phyloP scores from a whole-genome alignment of 495 filamentous ascomycete species.

The Podospora appendiculata region DNA sequence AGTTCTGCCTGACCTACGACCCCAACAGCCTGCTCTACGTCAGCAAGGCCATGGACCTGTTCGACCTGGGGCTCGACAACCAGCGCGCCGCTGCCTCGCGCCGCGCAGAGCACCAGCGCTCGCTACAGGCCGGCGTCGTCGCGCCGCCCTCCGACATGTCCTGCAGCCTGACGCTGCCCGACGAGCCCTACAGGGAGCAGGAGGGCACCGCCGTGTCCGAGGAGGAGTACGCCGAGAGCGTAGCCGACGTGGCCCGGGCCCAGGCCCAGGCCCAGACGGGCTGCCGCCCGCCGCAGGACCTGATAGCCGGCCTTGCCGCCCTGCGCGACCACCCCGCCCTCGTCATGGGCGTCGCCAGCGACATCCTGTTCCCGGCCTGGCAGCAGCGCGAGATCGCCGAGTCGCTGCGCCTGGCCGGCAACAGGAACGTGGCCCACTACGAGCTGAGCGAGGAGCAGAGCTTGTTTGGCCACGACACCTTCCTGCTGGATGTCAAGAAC shows the following conservation, averaged over 20 bases:
- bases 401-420: conserved; percentile 68
- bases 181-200: conserved; percentile 74
- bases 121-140: conserved; percentile 18
- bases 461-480: conserved; percentile 94
- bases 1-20: conserved; percentile 97
- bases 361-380: conserved; percentile 97
- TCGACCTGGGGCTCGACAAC: conserved; percentile 73
- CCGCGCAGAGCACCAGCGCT: conserved; percentile 26
- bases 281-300: conserved; percentile 56
- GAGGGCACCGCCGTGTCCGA: conserved; percentile 32
- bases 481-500: conserved; percentile 84
- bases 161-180: conserved; percentile 82
- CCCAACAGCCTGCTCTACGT: conserved; percentile 94
- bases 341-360: conserved; percentile 90
- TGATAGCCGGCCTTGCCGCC: conserved; percentile 64
- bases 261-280: background rate
- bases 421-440: conserved; percentile 70
- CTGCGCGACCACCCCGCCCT: conserved; percentile 70
- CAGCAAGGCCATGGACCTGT: conserved; percentile 98
- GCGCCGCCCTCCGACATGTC: conserved; percentile 28
- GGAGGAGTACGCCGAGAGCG: conserved; percentile 13
- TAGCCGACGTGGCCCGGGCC: conserved; percentile 1
- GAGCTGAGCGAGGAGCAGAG: conserved; percentile 90
- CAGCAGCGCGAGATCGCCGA: conserved; percentile 93
- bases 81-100: conserved; percentile 39